Percentiles rank a stretch among this genome's conserved stretches.
Evolutionary conservation across 2,329 filamentous ascomycete genomes (phyloP).

Genomic region (Sporothrix pseudoabietina): DNA sequence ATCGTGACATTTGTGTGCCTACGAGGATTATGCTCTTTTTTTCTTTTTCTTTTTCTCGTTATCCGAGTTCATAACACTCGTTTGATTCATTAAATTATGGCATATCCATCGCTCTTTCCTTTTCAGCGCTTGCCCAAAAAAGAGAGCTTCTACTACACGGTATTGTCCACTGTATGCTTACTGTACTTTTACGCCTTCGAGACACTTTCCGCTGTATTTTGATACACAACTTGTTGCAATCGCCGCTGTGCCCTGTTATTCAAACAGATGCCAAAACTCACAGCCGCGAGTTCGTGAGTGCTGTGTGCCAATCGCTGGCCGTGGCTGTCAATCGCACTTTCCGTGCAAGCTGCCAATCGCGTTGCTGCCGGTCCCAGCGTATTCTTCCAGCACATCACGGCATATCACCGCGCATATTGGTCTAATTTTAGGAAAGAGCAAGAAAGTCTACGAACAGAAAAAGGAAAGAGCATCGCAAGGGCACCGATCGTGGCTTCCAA

Average conservation of each 20-base stretch:
- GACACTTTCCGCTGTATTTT: not conserved
- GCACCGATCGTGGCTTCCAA: not conserved
- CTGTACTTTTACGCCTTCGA: not conserved
- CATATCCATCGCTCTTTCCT: not conserved
- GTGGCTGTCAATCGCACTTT: slow-evolving; percentile 2
- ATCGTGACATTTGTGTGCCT: not conserved
- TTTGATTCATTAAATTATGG: not conserved
- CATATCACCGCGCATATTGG: slow-evolving; percentile 17
- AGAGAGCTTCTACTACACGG: not conserved
- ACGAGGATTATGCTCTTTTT: not conserved
- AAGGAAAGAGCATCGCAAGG: not conserved
- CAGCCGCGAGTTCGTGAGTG: not conserved
- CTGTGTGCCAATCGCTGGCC: not conserved
- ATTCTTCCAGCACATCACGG: slow-evolving; percentile 11
- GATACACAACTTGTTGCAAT: slow-evolving; percentile 19
- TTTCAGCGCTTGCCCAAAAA: not conserved
- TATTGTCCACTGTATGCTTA: no score
- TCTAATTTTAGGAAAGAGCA: slow-evolving; percentile 11
- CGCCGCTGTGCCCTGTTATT: not conserved
- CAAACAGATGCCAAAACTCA: not conserved
- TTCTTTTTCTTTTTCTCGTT: not conserved
- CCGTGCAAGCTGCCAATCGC: not conserved
- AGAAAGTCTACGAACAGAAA: not conserved
- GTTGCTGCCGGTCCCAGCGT: not conserved
- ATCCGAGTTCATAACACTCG: not conserved